Percentiles rank a stretch among this genome's conserved stretches.
Evolutionary conservation across 495 filamentous ascomycete genomes (phyloP).

Genomic region (Aspergillus biplanus): DNA sequence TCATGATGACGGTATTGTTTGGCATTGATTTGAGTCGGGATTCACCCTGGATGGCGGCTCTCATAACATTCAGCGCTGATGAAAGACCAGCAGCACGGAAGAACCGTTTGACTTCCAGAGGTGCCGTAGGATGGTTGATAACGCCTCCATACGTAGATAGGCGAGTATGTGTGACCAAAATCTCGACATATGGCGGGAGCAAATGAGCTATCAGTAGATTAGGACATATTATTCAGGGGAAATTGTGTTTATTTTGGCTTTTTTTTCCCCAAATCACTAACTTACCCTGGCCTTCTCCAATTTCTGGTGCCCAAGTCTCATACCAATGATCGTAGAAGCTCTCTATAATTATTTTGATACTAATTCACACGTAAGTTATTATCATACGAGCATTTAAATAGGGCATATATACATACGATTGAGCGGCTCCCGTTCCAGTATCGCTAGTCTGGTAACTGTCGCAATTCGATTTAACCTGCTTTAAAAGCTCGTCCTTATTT

Average conservation of each 20-base stretch:
- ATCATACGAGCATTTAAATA: neutral
- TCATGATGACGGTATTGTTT: slow-evolving; percentile 78
- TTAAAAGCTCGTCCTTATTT: slow-evolving; percentile 60
- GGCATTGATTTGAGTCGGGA: slow-evolving; percentile 72
- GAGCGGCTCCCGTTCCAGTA: slow-evolving; percentile 57
- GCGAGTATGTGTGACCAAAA: slow-evolving; percentile 71
- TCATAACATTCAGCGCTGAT: slow-evolving; percentile 72
- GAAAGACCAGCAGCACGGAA: slow-evolving; percentile 71
- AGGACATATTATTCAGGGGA: neutral
- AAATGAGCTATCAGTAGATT: slow-evolving; percentile 48
- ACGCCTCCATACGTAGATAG: slow-evolving; percentile 74
- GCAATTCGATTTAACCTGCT: slow-evolving; percentile 62
- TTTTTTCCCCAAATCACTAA: neutral
- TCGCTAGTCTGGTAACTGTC: slow-evolving; percentile 57
- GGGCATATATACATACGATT: slow-evolving; percentile 46
- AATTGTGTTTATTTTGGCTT: neutral
- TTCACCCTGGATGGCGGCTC: slow-evolving; percentile 73
- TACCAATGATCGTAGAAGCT: slow-evolving; percentile 66
- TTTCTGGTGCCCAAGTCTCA: slow-evolving; percentile 60
- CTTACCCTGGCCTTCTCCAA: slow-evolving; percentile 59
- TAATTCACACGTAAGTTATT: slow-evolving; percentile 26
- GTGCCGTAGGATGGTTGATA: slow-evolving; percentile 74
- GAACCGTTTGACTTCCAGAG: slow-evolving; percentile 68
- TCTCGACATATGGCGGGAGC: slow-evolving; percentile 74
- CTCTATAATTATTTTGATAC: slow-evolving; percentile 63